Conservation (phyloP, 768 basidiomycete genomes). For the Gelatoporia subvermispora region DNA sequence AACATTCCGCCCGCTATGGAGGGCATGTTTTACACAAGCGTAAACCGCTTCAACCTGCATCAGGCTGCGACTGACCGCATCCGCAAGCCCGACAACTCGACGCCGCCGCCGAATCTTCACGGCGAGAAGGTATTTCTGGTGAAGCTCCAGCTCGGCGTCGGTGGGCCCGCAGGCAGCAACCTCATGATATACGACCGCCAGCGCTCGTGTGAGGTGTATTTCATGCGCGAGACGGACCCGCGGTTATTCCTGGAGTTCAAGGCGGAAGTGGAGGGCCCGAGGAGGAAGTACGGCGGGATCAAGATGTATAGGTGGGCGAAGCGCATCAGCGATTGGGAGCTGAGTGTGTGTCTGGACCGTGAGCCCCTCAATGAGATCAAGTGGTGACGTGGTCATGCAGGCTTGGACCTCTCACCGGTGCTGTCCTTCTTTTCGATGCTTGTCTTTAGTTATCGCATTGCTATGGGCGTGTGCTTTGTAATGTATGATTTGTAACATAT, state of each 20-base stretch:
- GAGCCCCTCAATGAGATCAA: constrained; percentile 11
- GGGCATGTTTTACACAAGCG: constrained; percentile 2
- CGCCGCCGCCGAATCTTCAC: constrained; percentile 28
- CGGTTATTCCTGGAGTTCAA: constrained; percentile 13
- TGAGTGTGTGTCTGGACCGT: constrained; percentile 20
- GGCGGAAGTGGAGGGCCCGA: constrained; percentile 13
- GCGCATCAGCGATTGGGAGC: constrained; percentile 16
- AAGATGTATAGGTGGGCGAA: constrained; percentile 28
- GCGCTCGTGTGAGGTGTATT: constrained; percentile 31
- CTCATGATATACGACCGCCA: constrained; percentile 37
- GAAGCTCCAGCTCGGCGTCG: constrained; percentile 30
- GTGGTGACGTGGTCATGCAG: constrained; percentile 15
- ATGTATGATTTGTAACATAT: too few species aligned
- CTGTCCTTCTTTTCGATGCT: too few species aligned
- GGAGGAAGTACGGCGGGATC: constrained; percentile 12
- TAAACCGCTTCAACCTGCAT: constrained; percentile 19
- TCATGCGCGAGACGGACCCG: constrained; percentile 20
- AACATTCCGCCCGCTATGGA: constrained; percentile 6
- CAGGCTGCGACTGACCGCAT: constrained; percentile 20
- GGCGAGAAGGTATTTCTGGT: constrained; percentile 32
- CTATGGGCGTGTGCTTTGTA: too few species aligned
- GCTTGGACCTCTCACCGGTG: too few species aligned
- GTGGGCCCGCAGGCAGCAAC: neutral
- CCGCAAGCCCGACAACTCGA: neutral
- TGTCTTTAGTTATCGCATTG: too few species aligned